Conservation (phyloP, 495 filamentous ascomycete species). For the Daldinia caldariorum region DNA sequence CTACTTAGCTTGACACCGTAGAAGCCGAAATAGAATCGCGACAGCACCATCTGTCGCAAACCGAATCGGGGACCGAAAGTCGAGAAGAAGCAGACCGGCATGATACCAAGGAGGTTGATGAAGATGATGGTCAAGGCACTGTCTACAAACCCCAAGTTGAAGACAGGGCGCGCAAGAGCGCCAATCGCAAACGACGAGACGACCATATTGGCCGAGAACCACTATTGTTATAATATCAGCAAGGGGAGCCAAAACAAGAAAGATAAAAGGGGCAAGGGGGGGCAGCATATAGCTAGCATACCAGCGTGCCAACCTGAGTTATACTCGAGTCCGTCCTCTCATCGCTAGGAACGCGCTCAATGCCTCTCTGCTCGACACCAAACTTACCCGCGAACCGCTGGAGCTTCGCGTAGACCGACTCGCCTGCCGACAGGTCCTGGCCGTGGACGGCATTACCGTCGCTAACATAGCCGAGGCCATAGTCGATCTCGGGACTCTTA, state of each 20-base stretch:
- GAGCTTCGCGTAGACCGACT: slow-evolving; percentile 70
- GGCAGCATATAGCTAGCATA: slow-evolving; percentile 51
- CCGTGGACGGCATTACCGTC: slow-evolving; percentile 67
- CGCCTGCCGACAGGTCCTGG: slow-evolving; percentile 70
- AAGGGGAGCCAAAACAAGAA: too few species aligned
- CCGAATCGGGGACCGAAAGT: slow-evolving; percentile 82
- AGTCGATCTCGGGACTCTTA: slow-evolving; percentile 37
- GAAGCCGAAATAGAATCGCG: slow-evolving; percentile 82
- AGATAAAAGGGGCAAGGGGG: too few species aligned
- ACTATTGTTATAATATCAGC: slow-evolving; percentile 62
- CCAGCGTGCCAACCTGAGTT: slow-evolving; percentile 78
- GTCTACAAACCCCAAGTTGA: slow-evolving; percentile 77
- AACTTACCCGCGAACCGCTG: slow-evolving; percentile 75
- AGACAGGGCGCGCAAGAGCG: slow-evolving; percentile 72
- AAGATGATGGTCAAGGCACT: slow-evolving; percentile 80
- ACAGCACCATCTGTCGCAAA: slow-evolving; percentile 86
- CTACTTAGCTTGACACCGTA: slow-evolving; percentile 75
- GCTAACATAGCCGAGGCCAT: slow-evolving; percentile 57
- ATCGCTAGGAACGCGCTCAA: slow-evolving; percentile 79
- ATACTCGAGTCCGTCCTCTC: slow-evolving; percentile 75
- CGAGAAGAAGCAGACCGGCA: slow-evolving; percentile 82
- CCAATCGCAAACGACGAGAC: slow-evolving; percentile 85
- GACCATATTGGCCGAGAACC: slow-evolving; percentile 86
- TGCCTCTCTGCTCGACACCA: slow-evolving; percentile 80
- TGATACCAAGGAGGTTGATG: slow-evolving; percentile 78